Evolutionary conservation across 441 rosid species (phyloP), one percentile per base, ranked within the genome.

Genomic region (Adansonia grandidieri): DNA sequence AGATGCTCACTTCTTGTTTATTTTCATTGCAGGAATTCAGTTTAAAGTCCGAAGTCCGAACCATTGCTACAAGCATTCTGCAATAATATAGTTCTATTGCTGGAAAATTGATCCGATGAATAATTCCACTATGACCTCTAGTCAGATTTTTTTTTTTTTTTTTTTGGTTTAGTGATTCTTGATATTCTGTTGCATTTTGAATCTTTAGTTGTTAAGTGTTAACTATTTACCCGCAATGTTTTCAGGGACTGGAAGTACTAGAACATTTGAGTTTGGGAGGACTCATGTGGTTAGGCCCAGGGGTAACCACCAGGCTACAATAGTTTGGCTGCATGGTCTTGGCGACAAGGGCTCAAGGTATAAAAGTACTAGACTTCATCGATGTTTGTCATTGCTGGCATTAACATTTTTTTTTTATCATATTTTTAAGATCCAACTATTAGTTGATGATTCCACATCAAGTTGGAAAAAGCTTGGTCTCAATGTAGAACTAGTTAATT

Each of bases 321-420:
- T 92, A 74, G 91, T 92, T 83, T 92, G 95, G 95, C 82, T 92
- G 73, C 96, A 92, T 24, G 94, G 94, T 65, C 96, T 92, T 77
- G 94, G 93, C 66, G 94, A 92, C 67, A 92, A 92, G 79, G 97
- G 97, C 68, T 88, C 91, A 4, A 91, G 94, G 97, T 92, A 88
- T 62, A 40, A 22, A 78, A 28, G 32, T 56, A 76, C 69, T 61
- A 19, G 24, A 17, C 79, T 72, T 68, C 37, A 10, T 15, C 79
- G 24, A 32, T 40, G 57, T 64, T 61, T 72, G 32, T 17, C 54
- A 63, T 17, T 54, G 37, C 44, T 47, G 28, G 51, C 60, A 62
- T 69, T 75, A 28, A 22, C 47, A 14, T 28, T 44, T 45, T 37
- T 71, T 77, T 51, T 71, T 28, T n/a, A 47, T 71, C 32, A 28